These are phyloP conservation scores for Dittrichia graveolens DNA, from an alignment of 129 eudicot genomes.

Conservation along the genomic window DNA sequence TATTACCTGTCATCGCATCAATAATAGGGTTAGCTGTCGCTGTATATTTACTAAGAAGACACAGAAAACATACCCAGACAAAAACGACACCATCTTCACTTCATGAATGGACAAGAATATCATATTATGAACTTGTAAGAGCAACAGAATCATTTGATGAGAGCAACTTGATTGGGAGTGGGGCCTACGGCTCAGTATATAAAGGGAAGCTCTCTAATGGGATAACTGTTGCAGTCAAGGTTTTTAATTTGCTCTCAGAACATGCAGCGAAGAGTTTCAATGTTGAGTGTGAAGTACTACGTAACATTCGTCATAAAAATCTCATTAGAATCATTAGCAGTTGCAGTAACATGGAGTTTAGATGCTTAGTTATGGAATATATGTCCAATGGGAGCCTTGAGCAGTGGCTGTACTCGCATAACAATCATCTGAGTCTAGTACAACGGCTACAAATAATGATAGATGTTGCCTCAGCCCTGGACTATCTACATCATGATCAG, in stretches of 20 bases:
- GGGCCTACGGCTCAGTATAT: slow-evolving; percentile 41
- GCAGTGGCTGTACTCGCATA: slow-evolving; percentile 44
- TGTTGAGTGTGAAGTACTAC: slow-evolving; percentile 49
- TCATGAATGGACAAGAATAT: slow-evolving; percentile 31
- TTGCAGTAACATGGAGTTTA: slow-evolving; percentile 46
- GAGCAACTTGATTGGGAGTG: slow-evolving; percentile 41
- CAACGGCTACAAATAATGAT: slow-evolving; percentile 42
- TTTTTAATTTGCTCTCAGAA: slow-evolving; percentile 35
- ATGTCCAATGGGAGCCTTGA: slow-evolving; percentile 55
- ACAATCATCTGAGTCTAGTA: slow-evolving; percentile 13
- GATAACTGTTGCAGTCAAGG: slow-evolving; percentile 40
- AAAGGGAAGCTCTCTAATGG: slow-evolving; percentile 35
- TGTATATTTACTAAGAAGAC: background rate
- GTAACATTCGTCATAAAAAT: slow-evolving; percentile 50
- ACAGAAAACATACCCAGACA: background rate
- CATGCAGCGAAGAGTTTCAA: slow-evolving; percentile 43
- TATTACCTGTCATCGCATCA: slow-evolving; percentile 21
- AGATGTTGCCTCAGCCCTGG: slow-evolving; percentile 56
- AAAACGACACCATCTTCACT: background rate
- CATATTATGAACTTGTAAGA: slow-evolving; percentile 39
- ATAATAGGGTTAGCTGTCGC: background rate
- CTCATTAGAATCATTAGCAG: slow-evolving; percentile 42
- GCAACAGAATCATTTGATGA: slow-evolving; percentile 42
- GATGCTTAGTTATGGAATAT: slow-evolving; percentile 50
- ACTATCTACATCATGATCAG: slow-evolving; percentile 49